Evolutionary conservation across 257 asterid species (phyloP).

Genomic region (Rhazya stricta): DNA sequence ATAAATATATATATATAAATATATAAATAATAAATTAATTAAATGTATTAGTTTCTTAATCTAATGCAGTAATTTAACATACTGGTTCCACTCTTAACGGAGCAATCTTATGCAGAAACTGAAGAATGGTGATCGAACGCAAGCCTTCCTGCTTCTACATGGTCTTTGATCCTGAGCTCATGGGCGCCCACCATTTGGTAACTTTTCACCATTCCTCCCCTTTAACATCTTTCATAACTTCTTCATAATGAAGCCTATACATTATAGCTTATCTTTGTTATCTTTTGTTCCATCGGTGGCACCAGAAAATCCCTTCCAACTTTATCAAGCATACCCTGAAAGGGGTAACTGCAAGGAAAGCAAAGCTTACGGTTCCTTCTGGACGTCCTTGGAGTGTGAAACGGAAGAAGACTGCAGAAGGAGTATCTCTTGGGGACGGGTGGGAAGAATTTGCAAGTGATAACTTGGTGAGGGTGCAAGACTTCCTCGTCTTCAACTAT

Average conservation of each 20-base stretch:
- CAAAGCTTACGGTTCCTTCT: neutral
- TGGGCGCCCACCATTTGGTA: neutral
- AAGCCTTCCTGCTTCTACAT: slow-evolving; percentile 36
- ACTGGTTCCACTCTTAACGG: too few relatives aligned
- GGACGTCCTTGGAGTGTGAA: slow-evolving; percentile 9
- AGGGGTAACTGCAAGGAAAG: neutral
- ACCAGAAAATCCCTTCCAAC: slow-evolving; percentile 8
- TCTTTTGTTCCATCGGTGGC: neutral
- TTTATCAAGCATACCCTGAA: neutral
- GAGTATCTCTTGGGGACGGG: slow-evolving; percentile 4
- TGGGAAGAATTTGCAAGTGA: slow-evolving; percentile 13
- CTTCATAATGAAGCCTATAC: neutral
- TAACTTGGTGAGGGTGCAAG: neutral
- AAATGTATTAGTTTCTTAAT: too few relatives aligned
- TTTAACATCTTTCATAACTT: neutral
- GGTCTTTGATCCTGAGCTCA: slow-evolving; percentile 5
- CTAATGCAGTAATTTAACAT: too few relatives aligned
- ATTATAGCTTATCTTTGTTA: neutral
- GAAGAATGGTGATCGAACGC: slow-evolving; percentile 13
- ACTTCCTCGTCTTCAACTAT: slow-evolving; percentile 10
- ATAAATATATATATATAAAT: too few relatives aligned
- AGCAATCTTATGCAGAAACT: too few relatives aligned
- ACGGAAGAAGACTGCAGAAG: neutral
- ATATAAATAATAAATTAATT: too few relatives aligned
- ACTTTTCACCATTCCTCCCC: neutral